Conservation (phyloP, 2,329 filamentous ascomycete genomes). For the Stemphylium lycopersici region DNA sequence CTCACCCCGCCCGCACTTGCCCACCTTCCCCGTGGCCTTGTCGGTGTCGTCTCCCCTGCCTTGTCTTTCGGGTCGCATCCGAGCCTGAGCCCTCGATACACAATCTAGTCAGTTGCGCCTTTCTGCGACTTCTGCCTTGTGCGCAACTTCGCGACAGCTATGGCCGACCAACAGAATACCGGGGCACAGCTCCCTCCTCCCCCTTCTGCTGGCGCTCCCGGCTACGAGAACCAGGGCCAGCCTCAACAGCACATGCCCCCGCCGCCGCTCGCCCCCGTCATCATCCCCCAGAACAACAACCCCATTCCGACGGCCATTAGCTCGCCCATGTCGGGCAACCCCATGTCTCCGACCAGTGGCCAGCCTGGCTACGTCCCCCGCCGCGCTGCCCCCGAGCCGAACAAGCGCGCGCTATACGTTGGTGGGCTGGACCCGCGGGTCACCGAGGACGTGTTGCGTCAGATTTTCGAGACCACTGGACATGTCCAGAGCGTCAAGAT, state of each 20-base stretch:
- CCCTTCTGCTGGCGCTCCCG: slow-evolving; percentile 73
- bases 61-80: slow-evolving; percentile 16
- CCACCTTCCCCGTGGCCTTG: slow-evolving; percentile 17
- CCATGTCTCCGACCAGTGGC: slow-evolving; percentile 85
- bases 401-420: slow-evolving; percentile 96
- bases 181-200: slow-evolving; percentile 71
- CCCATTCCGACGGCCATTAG: slow-evolving; percentile 92
- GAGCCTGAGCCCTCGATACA: slow-evolving; percentile 3
- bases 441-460: slow-evolving; percentile 92
- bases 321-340: slow-evolving; percentile 77
- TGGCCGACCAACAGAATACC: slow-evolving; percentile 77
- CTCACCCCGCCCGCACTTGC: slow-evolving; percentile 25
- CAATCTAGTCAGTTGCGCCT: slow-evolving; percentile 13
- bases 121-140: slow-evolving; percentile 18
- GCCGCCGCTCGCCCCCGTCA: slow-evolving; percentile 79
- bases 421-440: slow-evolving; percentile 93
- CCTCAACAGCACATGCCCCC: slow-evolving; percentile 83
- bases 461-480: slow-evolving; percentile 98
- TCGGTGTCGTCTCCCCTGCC: slow-evolving; percentile 15
- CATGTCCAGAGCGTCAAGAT: slow-evolving; percentile 99
- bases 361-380: slow-evolving; percentile 73
- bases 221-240: slow-evolving; percentile 74
- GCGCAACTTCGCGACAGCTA: slow-evolving; percentile 51
- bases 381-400: slow-evolving; percentile 93
- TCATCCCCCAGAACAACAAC: slow-evolving; percentile 95